Conservation (phyloP, 2,329 filamentous ascomycete species). For the Penicillium polonicum region DNA sequence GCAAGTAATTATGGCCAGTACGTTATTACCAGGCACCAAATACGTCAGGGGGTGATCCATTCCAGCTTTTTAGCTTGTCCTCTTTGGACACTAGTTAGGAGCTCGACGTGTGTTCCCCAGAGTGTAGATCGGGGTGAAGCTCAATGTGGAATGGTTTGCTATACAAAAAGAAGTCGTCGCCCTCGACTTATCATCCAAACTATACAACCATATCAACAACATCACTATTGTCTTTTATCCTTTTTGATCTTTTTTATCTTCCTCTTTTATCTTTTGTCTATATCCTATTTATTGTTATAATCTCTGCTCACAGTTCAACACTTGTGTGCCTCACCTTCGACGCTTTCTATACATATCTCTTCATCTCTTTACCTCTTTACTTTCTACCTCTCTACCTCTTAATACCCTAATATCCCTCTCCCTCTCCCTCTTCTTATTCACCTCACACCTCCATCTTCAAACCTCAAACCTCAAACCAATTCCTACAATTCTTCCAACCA, state of each 20-base stretch:
- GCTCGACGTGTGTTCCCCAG: slow-evolving; percentile 19
- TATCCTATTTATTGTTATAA: slow-evolving; percentile 12
- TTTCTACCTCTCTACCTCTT: slow-evolving; percentile 1
- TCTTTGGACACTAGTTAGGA: slow-evolving; percentile 16
- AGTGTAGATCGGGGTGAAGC: slow-evolving; percentile 27
- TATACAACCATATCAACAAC: background rate
- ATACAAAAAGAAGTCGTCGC: slow-evolving; percentile 24
- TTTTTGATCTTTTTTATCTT: background rate
- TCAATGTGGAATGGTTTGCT: slow-evolving; percentile 26
- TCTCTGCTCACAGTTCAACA: slow-evolving; percentile 25
- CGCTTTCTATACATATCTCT: slow-evolving; percentile 9
- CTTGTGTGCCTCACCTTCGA: slow-evolving; percentile 17
- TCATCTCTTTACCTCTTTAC: background rate
- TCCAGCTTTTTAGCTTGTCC: slow-evolving; percentile 15
- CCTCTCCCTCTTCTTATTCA: background rate
- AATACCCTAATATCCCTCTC: slow-evolving; percentile 1
- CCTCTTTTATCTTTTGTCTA: slow-evolving; percentile 1
- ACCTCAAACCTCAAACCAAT: background rate
- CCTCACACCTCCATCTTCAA: background rate
- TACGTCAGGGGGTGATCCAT: slow-evolving; percentile 30
- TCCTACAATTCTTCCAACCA: background rate
- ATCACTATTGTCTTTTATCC: background rate
- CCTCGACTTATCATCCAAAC: slow-evolving; percentile 8
- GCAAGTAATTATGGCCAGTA: background rate
- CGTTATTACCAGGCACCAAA: slow-evolving; percentile 24